Conservation (phyloP, 1,284 basidiomycete genomes). For the Naganishia albida region DNA sequence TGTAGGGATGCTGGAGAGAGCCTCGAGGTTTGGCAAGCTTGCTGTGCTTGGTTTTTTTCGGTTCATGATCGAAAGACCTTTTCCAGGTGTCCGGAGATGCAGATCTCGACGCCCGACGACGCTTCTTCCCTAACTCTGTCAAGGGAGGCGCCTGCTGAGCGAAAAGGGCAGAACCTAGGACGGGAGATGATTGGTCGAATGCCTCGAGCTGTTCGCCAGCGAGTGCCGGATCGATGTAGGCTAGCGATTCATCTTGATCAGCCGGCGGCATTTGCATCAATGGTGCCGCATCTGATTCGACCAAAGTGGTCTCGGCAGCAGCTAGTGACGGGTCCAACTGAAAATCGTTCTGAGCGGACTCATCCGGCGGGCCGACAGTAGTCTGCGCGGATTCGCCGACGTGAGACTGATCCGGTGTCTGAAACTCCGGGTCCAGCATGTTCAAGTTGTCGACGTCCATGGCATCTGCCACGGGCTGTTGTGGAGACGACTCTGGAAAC, state of each 20-base stretch:
- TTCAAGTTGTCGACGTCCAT: conserved; percentile 1
- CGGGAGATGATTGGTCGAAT: too few species aligned
- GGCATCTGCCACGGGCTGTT: background rate
- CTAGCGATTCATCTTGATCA: background rate
- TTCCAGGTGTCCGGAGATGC: background rate
- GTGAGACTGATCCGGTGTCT: background rate
- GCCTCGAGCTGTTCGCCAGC: background rate
- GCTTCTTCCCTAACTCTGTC: background rate
- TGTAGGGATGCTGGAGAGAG: conserved; percentile 17
- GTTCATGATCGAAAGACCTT: background rate
- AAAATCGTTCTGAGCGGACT: too few species aligned
- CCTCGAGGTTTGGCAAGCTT: conserved; percentile 1
- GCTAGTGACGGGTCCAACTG: too few species aligned
- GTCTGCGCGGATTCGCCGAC: background rate
- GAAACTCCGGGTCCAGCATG: background rate
- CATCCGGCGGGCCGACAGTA: too few species aligned
- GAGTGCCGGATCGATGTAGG: background rate
- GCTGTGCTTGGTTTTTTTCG: background rate
- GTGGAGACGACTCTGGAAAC: background rate
- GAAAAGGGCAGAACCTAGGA: too few species aligned
- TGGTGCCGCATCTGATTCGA: too few species aligned
- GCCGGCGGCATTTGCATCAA: background rate
- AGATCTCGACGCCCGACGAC: background rate
- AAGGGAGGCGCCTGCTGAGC: too few species aligned
- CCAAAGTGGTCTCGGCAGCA: too few species aligned